These are phyloP conservation scores for Primulina huaijiensis DNA, from an alignment of 257 asterid genomes.

Conservation along the genomic window DNA sequence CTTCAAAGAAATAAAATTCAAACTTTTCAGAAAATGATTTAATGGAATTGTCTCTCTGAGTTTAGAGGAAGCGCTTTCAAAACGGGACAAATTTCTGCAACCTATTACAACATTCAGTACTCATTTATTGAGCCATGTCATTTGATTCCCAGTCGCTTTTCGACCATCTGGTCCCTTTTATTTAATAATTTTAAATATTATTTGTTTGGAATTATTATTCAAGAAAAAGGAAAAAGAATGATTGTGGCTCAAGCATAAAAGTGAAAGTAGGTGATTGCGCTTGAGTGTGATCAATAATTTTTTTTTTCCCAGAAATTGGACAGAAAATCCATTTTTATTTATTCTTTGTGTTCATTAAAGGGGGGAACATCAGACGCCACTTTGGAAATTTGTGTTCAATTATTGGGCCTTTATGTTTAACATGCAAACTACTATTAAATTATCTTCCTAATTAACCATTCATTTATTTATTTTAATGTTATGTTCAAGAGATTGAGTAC, in stretches of 20 bases:
- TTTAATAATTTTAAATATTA: no score
- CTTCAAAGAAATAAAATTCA: no score
- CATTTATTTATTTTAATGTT: no score
- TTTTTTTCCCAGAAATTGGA: no score
- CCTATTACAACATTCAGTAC: not conserved
- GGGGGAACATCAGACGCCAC: not conserved
- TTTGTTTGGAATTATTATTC: not conserved
- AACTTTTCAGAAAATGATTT: not conserved
- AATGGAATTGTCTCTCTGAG: not conserved
- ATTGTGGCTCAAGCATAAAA: not conserved
- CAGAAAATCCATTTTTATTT: no score
- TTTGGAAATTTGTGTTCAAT: not conserved
- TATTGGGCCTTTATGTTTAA: no score
- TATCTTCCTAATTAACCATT: no score
- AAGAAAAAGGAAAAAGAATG: not conserved
- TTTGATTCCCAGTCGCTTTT: not conserved
- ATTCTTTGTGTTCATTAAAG: not conserved
- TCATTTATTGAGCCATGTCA: not conserved
- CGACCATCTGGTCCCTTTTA: not conserved
- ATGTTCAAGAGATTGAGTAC: no score
- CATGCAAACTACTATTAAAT: no score
- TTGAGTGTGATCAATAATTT: not conserved
- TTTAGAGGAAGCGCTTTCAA: not conserved
- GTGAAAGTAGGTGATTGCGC: not conserved
- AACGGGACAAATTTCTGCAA: not conserved